Conservation (phyloP, 2,329 filamentous ascomycete genomes). For the Xylariaceae sp. region DNA sequence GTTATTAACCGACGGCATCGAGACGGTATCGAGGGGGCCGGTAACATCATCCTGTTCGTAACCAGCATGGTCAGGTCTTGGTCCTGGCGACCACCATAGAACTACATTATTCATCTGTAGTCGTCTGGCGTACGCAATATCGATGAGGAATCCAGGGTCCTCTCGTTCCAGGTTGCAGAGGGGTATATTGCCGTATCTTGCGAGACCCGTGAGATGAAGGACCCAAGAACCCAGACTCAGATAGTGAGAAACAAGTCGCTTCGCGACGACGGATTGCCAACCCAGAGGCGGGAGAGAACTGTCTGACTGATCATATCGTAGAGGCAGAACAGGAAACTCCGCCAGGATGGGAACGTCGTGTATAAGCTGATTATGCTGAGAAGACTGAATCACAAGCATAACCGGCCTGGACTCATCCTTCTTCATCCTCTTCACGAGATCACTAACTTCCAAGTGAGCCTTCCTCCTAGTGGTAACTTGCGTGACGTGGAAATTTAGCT, state of each 20-base stretch:
- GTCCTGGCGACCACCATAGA: conserved; percentile 89
- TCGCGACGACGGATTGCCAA: conserved; percentile 87
- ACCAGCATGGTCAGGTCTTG: conserved; percentile 88
- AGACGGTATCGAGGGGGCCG: conserved; percentile 75
- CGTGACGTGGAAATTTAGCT: conserved; percentile 75
- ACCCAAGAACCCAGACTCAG: conserved; percentile 92
- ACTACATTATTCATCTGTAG: conserved; percentile 89
- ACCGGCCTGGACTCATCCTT: conserved; percentile 76
- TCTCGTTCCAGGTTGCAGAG: conserved; percentile 93
- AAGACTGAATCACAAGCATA: conserved; percentile 86
- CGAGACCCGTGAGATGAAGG: conserved; percentile 77
- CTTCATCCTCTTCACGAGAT: conserved; percentile 83
- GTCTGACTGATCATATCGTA: conserved; percentile 78
- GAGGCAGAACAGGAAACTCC: conserved; percentile 75
- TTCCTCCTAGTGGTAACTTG: conserved; percentile 88
- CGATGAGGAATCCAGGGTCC: conserved; percentile 90
- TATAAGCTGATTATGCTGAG: conserved; percentile 71
- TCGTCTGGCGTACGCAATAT: conserved; percentile 86
- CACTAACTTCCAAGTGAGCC: conserved; percentile 79
- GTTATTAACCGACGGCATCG: conserved; percentile 90
- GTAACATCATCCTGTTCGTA: conserved; percentile 90
- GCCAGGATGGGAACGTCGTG: conserved; percentile 80
- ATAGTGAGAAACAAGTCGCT: conserved; percentile 81
- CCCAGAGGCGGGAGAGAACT: conserved; percentile 84
- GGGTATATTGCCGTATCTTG: conserved; percentile 88